Evolutionary conservation across 306 rosid genomes (phyloP).

Genomic region (Vicia faba): DNA sequence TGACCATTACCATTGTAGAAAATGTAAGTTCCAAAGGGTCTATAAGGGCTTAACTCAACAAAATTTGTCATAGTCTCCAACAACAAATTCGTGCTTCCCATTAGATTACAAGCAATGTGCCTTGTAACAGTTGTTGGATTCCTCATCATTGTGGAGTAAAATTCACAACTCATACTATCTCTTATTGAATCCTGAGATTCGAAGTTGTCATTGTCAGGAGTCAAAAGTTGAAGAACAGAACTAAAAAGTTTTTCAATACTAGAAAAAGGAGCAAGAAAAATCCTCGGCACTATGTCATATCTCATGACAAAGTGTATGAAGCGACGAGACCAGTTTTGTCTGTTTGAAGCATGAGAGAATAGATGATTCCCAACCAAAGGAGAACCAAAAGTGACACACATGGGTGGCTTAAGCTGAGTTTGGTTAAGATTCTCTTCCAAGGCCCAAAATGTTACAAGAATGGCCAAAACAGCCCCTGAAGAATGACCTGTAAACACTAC

Average conservation of each 20-base stretch:
- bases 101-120: constrained; percentile 64
- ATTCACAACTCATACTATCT: neutral
- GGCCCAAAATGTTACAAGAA: constrained; percentile 64
- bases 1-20: constrained; percentile 56
- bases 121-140: constrained; percentile 55
- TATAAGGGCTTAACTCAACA: constrained; percentile 68
- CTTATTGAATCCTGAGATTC: neutral
- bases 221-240: constrained; percentile 42
- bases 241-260: constrained; percentile 35
- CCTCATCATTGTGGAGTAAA: constrained; percentile 56
- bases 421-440: constrained; percentile 44
- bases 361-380: constrained; percentile 72
- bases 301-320: constrained; percentile 66
- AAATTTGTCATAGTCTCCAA: constrained; percentile 55
- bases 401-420: constrained; percentile 3
- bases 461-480: constrained; percentile 65
- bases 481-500: constrained; percentile 79
- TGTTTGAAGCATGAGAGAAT: constrained; percentile 72
- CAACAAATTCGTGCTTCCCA: constrained; percentile 67
- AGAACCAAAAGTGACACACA: constrained; percentile 77
- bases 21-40: constrained; percentile 76
- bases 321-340: constrained; percentile 69
- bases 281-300: constrained; percentile 71
- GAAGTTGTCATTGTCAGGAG: neutral
- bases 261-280: constrained; percentile 64